Conservation (phyloP, 345 rosid genomes). For the Salix caprea region DNA sequence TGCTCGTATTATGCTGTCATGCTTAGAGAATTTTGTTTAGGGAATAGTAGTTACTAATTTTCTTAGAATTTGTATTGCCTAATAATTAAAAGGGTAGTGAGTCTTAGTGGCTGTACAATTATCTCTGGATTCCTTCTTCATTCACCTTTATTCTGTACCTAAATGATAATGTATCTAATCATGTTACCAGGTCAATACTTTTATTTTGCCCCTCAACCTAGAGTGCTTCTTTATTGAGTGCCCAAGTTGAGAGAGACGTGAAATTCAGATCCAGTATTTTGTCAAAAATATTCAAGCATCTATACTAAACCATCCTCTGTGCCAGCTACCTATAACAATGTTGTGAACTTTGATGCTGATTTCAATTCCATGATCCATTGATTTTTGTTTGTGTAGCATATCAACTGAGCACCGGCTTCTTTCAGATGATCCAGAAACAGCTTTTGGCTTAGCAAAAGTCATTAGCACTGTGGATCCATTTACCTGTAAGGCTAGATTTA, state of each 20-base stretch:
- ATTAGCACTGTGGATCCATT: slow-evolving; percentile 13
- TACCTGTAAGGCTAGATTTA: slow-evolving; percentile 28
- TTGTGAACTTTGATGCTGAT: not conserved
- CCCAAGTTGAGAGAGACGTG: not conserved
- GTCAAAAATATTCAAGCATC: not conserved
- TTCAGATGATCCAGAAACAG: slow-evolving; percentile 27
- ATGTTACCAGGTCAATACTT: not conserved
- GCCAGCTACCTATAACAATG: not conserved
- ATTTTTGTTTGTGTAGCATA: slow-evolving; percentile 32
- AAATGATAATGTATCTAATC: not conserved
- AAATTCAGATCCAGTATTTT: not conserved
- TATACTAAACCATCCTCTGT: not conserved
- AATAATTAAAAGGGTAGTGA: not conserved
- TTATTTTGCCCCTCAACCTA: not conserved
- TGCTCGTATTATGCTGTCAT: not conserved
- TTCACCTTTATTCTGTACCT: not conserved
- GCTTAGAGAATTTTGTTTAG: not conserved
- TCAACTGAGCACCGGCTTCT: slow-evolving; percentile 18
- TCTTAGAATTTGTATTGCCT: not conserved
- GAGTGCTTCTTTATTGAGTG: not conserved
- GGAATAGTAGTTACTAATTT: not conserved
- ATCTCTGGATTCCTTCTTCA: not conserved
- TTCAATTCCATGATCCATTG: not conserved
- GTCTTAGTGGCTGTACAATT: not conserved
- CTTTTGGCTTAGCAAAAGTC: slow-evolving; percentile 27